Conservation (phyloP, 768 basidiomycete genomes). For the Collybia nuda region DNA sequence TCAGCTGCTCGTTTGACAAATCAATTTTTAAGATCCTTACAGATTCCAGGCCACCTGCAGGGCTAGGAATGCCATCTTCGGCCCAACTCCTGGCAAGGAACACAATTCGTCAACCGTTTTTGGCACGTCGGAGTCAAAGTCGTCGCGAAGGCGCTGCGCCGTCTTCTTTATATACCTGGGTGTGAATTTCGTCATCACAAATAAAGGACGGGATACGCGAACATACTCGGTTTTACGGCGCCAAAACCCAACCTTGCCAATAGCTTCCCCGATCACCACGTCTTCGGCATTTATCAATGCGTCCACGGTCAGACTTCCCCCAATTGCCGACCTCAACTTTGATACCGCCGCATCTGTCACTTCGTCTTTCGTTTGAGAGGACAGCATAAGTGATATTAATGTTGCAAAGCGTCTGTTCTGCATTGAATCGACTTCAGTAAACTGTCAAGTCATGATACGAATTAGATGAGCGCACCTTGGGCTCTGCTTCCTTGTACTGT, state of each 20-base stretch:
- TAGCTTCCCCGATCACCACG: slow-evolving; percentile 65
- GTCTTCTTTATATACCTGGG: slow-evolving; percentile 76
- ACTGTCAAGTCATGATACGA: no score
- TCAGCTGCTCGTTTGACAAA: background rate
- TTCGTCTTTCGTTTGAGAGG: slow-evolving; percentile 93
- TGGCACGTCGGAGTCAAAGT: slow-evolving; percentile 83
- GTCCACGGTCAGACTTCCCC: slow-evolving; percentile 78
- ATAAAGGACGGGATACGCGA: background rate
- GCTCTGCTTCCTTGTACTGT: slow-evolving; percentile 59
- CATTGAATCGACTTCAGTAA: background rate
- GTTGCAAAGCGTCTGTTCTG: slow-evolving; percentile 83
- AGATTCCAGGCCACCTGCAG: slow-evolving; percentile 85
- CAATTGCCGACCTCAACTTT: slow-evolving; percentile 70
- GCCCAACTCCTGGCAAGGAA: slow-evolving; percentile 87
- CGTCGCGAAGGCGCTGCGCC: slow-evolving; percentile 64
- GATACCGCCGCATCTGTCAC: slow-evolving; percentile 79
- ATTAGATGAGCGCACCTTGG: slow-evolving; percentile 50
- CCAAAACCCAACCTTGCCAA: slow-evolving; percentile 93
- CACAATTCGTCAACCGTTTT: slow-evolving; percentile 87
- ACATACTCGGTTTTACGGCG: slow-evolving; percentile 78
- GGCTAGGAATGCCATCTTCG: slow-evolving; percentile 92
- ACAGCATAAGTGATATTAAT: slow-evolving; percentile 92
- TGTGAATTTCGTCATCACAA: background rate
- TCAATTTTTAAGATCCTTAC: slow-evolving; percentile 36
- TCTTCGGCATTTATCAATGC: slow-evolving; percentile 65